These are phyloP conservation scores for Lagerstroemia fauriei DNA, from an alignment of 441 rosid species.

Conservation along the genomic window DNA sequence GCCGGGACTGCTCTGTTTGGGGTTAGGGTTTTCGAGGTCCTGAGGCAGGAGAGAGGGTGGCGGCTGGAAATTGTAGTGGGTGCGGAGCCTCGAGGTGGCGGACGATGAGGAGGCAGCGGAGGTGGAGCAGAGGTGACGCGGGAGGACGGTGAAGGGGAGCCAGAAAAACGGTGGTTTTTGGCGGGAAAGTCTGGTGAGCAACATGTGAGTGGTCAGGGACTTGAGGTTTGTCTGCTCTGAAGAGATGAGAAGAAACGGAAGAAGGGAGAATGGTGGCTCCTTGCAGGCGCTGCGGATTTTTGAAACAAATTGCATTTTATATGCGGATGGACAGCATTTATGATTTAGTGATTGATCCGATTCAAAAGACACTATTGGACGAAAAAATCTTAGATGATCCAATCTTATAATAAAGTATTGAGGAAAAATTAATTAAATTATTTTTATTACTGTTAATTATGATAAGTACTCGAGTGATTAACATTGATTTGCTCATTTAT, in stretches of 20 bases:
- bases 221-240: slow-evolving; percentile 3
- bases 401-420: no score
- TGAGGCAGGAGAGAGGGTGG: slow-evolving; percentile 62
- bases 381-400: no score
- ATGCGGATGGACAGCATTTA: not conserved
- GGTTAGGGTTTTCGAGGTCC: not conserved
- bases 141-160: slow-evolving; percentile 22
- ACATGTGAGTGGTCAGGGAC: slow-evolving; percentile 23
- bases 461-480: no score
- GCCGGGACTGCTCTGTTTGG: slow-evolving; percentile 18
- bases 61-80: slow-evolving; percentile 54
- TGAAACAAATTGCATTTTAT: not conserved
- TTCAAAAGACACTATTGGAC: no score
- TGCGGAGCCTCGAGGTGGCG: slow-evolving; percentile 58
- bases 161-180: slow-evolving; percentile 34
- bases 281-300: not conserved
- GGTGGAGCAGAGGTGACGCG: slow-evolving; percentile 40
- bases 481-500: no score
- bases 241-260: not conserved
- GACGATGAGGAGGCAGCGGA: slow-evolving; percentile 23
- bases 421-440: no score
- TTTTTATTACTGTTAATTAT: no score
- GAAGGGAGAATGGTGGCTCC: not conserved
- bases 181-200: slow-evolving; percentile 52
- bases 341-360: no score